These are phyloP conservation scores for Verticillium dahliae DNA, from an alignment of 2,329 filamentous ascomycete genomes.

Conservation along the genomic window DNA sequence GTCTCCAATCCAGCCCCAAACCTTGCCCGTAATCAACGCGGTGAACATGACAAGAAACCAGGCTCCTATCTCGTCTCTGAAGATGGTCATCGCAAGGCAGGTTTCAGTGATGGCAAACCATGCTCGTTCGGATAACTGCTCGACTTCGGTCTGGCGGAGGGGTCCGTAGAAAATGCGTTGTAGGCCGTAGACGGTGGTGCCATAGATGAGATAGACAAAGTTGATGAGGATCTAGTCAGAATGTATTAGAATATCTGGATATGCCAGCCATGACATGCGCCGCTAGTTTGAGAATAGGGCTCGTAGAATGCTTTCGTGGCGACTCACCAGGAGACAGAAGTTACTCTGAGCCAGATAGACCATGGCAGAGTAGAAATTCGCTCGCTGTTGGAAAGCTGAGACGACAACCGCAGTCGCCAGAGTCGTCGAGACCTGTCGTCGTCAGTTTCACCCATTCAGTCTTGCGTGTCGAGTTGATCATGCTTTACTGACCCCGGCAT, in stretches of 20 bases:
- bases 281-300: background rate
- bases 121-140: conserved; percentile 93
- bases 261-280: background rate
- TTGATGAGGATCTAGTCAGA: conserved; percentile 74
- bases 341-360: conserved; percentile 97
- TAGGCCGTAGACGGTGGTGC: conserved; percentile 75
- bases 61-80: conserved; percentile 87
- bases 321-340: conserved; percentile 78
- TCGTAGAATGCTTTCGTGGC: background rate
- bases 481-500: conserved; percentile 47
- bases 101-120: conserved; percentile 99
- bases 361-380: conserved; percentile 97
- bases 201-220: conserved; percentile 74
- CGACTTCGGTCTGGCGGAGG: conserved; percentile 87
- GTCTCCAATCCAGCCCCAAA: conserved; percentile 98
- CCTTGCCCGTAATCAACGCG: conserved; percentile 82
- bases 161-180: conserved; percentile 87
- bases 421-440: conserved; percentile 66
- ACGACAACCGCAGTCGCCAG: conserved; percentile 79
- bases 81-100: conserved; percentile 95
- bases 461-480: background rate
- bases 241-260: background rate
- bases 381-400: conserved; percentile 87
- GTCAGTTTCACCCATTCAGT: background rate
- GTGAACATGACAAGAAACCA: conserved; percentile 98